These are phyloP conservation scores for Saccharum spontaneum DNA, from an alignment of 176 grass and related monocot species.

Conservation along the genomic window DNA sequence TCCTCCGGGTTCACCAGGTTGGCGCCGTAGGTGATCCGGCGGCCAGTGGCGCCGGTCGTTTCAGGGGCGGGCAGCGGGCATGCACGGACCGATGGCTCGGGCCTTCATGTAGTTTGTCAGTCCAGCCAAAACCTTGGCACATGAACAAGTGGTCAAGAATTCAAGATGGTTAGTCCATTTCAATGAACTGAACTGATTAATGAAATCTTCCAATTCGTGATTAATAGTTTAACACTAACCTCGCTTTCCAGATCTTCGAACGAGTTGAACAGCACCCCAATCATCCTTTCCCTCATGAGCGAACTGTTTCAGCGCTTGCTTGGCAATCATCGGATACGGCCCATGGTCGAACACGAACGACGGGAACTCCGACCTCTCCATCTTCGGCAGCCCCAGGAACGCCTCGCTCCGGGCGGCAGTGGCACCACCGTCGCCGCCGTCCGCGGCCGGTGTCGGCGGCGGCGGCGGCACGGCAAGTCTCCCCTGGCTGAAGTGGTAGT, in stretches of 20 bases:
- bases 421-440: not conserved
- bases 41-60: not conserved
- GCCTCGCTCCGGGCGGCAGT: not conserved
- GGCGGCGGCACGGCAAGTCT: slow-evolving; percentile 23
- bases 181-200: not conserved
- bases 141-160: not conserved
- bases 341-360: slow-evolving; percentile 32
- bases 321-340: slow-evolving; percentile 31
- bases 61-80: slow-evolving; percentile 37
- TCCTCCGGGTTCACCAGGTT: slow-evolving; percentile 53
- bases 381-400: slow-evolving; percentile 39
- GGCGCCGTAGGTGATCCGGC: slow-evolving; percentile 38
- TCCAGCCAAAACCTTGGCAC: slow-evolving; percentile 36
- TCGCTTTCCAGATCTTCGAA: slow-evolving; percentile 65
- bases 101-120: slow-evolving; percentile 39
- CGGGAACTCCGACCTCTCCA: slow-evolving; percentile 70
- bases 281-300: slow-evolving; percentile 28
- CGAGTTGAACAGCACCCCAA: slow-evolving; percentile 71
- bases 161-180: not conserved
- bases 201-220: not conserved
- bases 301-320: slow-evolving; percentile 47
- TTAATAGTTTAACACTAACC: slow-evolving; percentile 28
- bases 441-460: not conserved
- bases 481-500: slow-evolving; percentile 44
- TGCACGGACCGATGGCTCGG: slow-evolving; percentile 50